Percentiles rank a stretch among this genome's conserved stretches.
Evolutionary conservation across 345 rosid genomes (phyloP).

Genomic region (Punica granatum): DNA sequence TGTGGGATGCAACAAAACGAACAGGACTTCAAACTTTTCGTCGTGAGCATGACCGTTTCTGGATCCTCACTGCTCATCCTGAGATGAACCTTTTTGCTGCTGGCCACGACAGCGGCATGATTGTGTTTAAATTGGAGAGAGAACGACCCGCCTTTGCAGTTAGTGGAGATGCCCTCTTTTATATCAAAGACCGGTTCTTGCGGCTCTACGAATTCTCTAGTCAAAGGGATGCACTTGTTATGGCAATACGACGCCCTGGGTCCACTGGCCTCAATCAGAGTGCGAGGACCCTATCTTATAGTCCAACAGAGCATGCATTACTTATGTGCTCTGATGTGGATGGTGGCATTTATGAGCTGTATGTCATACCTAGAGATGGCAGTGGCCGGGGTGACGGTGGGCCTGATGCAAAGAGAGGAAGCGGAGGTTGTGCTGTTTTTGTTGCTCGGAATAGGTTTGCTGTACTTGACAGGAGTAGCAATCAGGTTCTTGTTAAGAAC

Average conservation of each 20-base stretch:
- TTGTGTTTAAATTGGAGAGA: slow-evolving; percentile 94
- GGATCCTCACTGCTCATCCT: slow-evolving; percentile 93
- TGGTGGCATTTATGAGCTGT: slow-evolving; percentile 89
- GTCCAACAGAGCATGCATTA: slow-evolving; percentile 90
- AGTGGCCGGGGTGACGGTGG: slow-evolving; percentile 55
- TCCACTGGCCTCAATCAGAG: slow-evolving; percentile 69
- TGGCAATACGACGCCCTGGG: slow-evolving; percentile 83
- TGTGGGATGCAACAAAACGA: slow-evolving; percentile 94
- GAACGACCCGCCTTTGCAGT: slow-evolving; percentile 90
- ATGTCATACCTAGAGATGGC: slow-evolving; percentile 70
- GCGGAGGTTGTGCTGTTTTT: slow-evolving; percentile 75
- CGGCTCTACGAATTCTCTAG: slow-evolving; percentile 72
- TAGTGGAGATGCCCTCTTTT: slow-evolving; percentile 68
- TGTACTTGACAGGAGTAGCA: slow-evolving; percentile 80
- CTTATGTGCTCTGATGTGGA: slow-evolving; percentile 84
- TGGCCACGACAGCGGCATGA: slow-evolving; percentile 95
- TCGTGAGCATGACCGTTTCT: slow-evolving; percentile 91
- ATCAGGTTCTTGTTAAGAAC: slow-evolving; percentile 75
- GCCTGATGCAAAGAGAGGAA: slow-evolving; percentile 84
- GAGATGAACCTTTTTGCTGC: slow-evolving; percentile 96
- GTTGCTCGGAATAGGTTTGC: slow-evolving; percentile 89
- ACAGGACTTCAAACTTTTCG: slow-evolving; percentile 90
- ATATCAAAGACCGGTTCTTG: slow-evolving; percentile 73
- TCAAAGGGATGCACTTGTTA: slow-evolving; percentile 64
- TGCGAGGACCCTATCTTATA: slow-evolving; percentile 83